Evolutionary conservation across 805 yeast genomes (phyloP), one percentile per base, ranked within the genome.

Genomic region (Metschnikowia colocasiae): DNA sequence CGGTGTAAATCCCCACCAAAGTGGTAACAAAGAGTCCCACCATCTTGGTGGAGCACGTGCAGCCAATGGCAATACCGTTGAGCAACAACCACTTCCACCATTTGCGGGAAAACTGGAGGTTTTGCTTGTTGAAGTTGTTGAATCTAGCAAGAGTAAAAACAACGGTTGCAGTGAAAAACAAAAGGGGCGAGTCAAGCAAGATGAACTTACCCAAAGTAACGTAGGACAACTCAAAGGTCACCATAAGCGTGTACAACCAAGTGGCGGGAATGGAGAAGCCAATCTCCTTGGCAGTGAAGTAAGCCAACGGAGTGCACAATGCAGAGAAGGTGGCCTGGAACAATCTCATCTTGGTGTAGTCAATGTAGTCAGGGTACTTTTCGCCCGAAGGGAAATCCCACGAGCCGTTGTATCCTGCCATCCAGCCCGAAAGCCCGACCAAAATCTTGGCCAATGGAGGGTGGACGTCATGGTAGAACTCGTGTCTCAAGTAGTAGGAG

Each of bases 381-480:
- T 73, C 74, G 15, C 94, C 94, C 43, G 85, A 78, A 25, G 80
- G 83, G 63, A 87, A 87, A 46, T 75, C 82, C 72, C 83, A 87
- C n/a, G 81, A 73, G 32, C 90, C 87, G 59, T 86, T 81, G 63
- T 84, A 87, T n/a, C 86, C 85, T n/a, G 92, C 92, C 50, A 90
- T 63, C 64, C 81, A 88, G 39, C 96, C 97, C 36, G 91, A 83
- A 34, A 88, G 73, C 0, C 95, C 98, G 49, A 89, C 87, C 50
- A 94, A 75, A 85, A 92, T 84, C 67, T 92, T 92, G 19, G 97
- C 98, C 58, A 92, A 73, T 1, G 99, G 99, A 41, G 99, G 99
- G 68, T 92, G 99, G 29, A 92, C 97, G 67, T 92, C 99, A 63
- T 88, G 95, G 66, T 91, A 92, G 63, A 87, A 89, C 59, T 88